Base-by-base conservation (phyloP, 2,329 filamentous ascomycete genomes). In the Diplodia mutila region DNA sequence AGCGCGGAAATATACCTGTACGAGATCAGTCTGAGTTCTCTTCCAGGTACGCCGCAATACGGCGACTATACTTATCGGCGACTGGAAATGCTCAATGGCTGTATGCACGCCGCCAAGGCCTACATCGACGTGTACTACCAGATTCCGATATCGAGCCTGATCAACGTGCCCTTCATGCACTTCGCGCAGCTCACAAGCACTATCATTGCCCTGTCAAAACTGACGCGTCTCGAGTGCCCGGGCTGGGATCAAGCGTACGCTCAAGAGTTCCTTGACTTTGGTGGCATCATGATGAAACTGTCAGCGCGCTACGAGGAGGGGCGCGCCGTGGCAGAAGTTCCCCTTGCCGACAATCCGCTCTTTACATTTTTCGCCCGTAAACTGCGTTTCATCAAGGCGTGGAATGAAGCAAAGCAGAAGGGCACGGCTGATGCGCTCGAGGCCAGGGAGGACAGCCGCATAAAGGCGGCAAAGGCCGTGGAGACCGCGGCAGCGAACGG, bases 161-260 rank as follows among this genome's bases (percentile, higher is more conserved):
- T 51, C 49, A 54, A 64, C 57, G 18, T 67, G 51, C 55, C 66
- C 18, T 67, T 67, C 57, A 52, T 64, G 37, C 66, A 67, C 21
- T 67, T 67, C 37, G 54, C 66, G 11, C 66, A 67, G 32, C 51
- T 69, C 32, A 63, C 68, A n/a, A 52, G 34, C 46, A 59, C 67
- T n/a, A 55, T 65, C 14, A 64, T 67, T 16, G 68, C 29, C 18
- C 63, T 67, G n/a, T 70, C 69, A 32, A 55, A 64, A 21, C 42
- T 74, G 69, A 71, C 71, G 69, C 66, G 66, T 12, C 66, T 67
- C n/a, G 51, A 64, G 27, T 64, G 49, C 21, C 57, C 66, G 25
- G 66, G 57, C 16, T 67, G 66, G 66, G 66, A 67, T 23, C 49
- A 21, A 14, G 37, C 21, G 3, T 57, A 67, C 37, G 66, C 66